A percentile compares a stretch with the other conserved stretches of the same genome.
Conservation (phyloP, 225 moss, liverwort and hornwort genomes). For the Pseudisothecium myosuroides region DNA sequence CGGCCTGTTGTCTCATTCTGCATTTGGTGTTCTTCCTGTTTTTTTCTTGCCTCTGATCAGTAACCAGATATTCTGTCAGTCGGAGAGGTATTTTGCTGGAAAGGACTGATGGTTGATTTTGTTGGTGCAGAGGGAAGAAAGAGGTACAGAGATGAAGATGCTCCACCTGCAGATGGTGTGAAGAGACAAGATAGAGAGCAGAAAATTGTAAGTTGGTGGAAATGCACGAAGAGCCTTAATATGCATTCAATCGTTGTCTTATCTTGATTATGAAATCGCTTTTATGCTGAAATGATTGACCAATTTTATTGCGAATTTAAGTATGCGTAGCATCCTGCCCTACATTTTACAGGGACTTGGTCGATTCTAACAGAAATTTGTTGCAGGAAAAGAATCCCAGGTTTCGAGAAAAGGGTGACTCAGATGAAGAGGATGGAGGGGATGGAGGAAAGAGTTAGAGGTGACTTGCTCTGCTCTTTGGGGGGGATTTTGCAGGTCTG, state of each 20-base stretch:
- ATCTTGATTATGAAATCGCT: neutral
- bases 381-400: constrained; percentile 88
- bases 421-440: constrained; percentile 97
- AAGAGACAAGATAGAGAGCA: constrained; percentile 56
- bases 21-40: neutral
- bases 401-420: constrained; percentile 98
- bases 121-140: constrained; percentile 49
- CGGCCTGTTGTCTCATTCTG: neutral
- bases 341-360: neutral
- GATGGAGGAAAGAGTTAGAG: constrained; percentile 77
- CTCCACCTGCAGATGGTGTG: constrained; percentile 90
- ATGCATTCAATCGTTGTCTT: neutral
- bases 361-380: neutral
- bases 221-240: neutral
- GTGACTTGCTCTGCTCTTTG: constrained; percentile 3
- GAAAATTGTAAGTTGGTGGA: constrained; percentile 36
- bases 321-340: neutral
- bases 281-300: neutral
- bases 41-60: neutral
- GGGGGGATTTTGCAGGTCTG: neutral
- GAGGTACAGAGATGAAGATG: constrained; percentile 84
- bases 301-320: neutral
- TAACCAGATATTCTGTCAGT: neutral
- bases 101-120: neutral
- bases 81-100: neutral